A percentile compares a stretch with the other conserved stretches of the same genome.
phyloP scores from a whole-genome alignment of 768 basidiomycete genomes.

The Heimioporus sp. region DNA sequence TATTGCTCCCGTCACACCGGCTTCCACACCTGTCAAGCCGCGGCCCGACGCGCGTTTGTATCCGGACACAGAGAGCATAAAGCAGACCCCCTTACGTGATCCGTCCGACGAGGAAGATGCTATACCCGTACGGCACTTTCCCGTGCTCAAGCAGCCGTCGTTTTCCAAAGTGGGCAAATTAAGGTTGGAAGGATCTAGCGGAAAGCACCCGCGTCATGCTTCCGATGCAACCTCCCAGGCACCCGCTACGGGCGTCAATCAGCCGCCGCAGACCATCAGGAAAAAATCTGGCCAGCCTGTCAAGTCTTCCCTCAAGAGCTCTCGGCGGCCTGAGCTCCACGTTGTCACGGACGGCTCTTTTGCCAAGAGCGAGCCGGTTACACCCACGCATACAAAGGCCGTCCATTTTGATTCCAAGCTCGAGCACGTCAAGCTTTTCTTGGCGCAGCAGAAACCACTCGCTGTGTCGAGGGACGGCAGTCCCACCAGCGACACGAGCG shows the following conservation, averaged over 20 bases:
- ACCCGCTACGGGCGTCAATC: not conserved
- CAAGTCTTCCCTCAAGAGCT: conserved; percentile 84
- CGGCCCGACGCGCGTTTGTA: conserved; percentile 5
- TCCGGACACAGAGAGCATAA: conserved; percentile 13
- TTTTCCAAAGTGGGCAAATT: conserved; percentile 19
- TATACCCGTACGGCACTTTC: conserved; percentile 13
- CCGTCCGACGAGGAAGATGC: conserved; percentile 32
- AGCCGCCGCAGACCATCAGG: conserved; percentile 48
- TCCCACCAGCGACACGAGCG: conserved; percentile 79
- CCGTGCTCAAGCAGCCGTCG: conserved; percentile 22
- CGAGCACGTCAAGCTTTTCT: conserved; percentile 92
- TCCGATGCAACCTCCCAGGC: conserved; percentile 19
- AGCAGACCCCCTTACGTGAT: conserved; percentile 20
- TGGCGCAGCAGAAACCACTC: conserved; percentile 91
- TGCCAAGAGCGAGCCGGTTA: conserved; percentile 75
- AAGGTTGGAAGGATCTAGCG: conserved; percentile 22
- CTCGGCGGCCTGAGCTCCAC: conserved; percentile 52
- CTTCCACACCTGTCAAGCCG: conserved; percentile 34
- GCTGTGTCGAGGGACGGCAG: conserved; percentile 91
- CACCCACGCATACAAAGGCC: conserved; percentile 75
- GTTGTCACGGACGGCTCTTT: conserved; percentile 48
- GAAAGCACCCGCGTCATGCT: conserved; percentile 19
- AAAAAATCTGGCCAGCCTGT: conserved; percentile 96
- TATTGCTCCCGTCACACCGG: conserved; percentile 43
- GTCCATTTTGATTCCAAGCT: conserved; percentile 93